Evolutionary conservation across 1,139 yeast species (phyloP).

Genomic region (Suhomyces atakaporum): DNA sequence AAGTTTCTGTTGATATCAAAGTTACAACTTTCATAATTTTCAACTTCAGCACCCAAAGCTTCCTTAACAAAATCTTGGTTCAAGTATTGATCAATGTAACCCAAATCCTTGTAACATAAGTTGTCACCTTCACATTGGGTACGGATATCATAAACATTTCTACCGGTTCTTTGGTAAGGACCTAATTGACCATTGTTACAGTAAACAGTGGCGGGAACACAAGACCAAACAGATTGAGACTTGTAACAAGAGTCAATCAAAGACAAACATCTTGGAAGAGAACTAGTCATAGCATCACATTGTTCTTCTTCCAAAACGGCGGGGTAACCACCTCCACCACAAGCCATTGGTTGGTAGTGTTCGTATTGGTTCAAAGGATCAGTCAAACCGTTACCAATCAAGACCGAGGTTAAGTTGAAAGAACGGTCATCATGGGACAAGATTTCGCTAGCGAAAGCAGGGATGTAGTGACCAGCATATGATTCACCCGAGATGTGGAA

Average conservation of each 20-base stretch:
- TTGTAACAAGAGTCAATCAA: slow-evolving; percentile 82
- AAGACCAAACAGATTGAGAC: slow-evolving; percentile 76
- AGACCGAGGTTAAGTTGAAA: slow-evolving; percentile 81
- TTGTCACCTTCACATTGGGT: slow-evolving; percentile 69
- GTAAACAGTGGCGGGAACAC: slow-evolving; percentile 92
- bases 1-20: slow-evolving; percentile 82
- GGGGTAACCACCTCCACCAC: slow-evolving; percentile 90
- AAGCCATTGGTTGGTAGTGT: slow-evolving; percentile 95
- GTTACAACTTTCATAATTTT: slow-evolving; percentile 80
- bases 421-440: slow-evolving; percentile 73
- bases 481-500: slow-evolving; percentile 99
- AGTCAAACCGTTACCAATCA: slow-evolving; percentile 95
- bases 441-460: slow-evolving; percentile 88
- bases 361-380: slow-evolving; percentile 89
- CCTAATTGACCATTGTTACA: slow-evolving; percentile 87
- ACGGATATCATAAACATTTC: slow-evolving; percentile 92
- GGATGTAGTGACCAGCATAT: slow-evolving; percentile 98
- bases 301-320: slow-evolving; percentile 77
- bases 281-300: slow-evolving; percentile 72
- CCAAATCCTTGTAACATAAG: slow-evolving; percentile 76
- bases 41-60: slow-evolving; percentile 92
- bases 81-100: slow-evolving; percentile 66
- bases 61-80: slow-evolving; percentile 69
- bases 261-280: slow-evolving; percentile 78
- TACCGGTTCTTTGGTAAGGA: slow-evolving; percentile 88